phyloP scores from a whole-genome alignment of 305 asterid genomes.

The Petunia hybrid region DNA sequence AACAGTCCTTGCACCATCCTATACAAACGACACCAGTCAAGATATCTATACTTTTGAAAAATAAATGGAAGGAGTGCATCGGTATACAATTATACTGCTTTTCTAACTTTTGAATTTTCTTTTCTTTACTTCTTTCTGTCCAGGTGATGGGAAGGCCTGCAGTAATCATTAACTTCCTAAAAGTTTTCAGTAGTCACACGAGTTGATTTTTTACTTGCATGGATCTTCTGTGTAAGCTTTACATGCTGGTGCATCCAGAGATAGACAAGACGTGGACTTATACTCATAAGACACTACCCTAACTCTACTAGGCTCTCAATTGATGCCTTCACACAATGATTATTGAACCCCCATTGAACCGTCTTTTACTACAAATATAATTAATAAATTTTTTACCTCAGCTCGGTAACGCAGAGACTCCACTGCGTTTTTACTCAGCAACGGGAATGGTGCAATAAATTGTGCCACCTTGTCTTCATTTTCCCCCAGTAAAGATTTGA shows the following conservation, averaged over 20 bases:
- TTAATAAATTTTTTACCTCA: constrained; percentile 60
- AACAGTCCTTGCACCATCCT: constrained; percentile 94
- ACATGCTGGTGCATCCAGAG: constrained; percentile 2
- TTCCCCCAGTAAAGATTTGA: constrained; percentile 79
- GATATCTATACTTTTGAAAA: constrained; percentile 18
- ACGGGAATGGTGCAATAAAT: constrained; percentile 88
- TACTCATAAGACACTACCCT: constrained; percentile 1
- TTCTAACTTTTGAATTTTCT: neutral
- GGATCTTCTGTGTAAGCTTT: neutral
- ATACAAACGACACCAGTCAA: constrained; percentile 34
- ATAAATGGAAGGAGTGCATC: neutral
- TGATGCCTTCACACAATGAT: neutral
- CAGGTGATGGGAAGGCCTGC: neutral
- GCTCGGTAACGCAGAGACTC: constrained; percentile 95
- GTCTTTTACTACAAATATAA: neutral
- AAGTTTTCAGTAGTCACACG: neutral
- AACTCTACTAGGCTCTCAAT: constrained; percentile 7
- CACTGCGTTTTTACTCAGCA: constrained; percentile 82
- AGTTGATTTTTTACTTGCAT: neutral
- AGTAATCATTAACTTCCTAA: neutral
- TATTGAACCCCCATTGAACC: neutral
- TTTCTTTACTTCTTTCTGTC: neutral
- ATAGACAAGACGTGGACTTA: constrained; percentile 13
- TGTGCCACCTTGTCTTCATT: constrained; percentile 63
- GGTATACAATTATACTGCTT: neutral